These are phyloP conservation scores for Candida vaughaniae DNA, from an alignment of 805 yeast species.

Conservation along the genomic window DNA sequence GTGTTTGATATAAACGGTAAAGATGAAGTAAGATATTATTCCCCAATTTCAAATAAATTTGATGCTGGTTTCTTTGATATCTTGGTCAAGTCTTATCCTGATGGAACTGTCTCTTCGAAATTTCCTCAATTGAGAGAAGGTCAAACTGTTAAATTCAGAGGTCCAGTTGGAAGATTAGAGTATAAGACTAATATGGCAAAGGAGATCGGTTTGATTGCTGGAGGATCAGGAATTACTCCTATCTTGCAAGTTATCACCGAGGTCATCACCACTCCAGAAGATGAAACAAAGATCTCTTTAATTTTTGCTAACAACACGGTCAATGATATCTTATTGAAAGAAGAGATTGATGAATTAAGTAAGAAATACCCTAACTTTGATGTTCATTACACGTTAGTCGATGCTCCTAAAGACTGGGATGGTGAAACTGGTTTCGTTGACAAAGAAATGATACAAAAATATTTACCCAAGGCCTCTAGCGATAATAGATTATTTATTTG, in stretches of 20 bases:
- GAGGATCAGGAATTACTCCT: slow-evolving; percentile 91
- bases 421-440: slow-evolving; percentile 63
- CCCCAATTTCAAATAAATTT: slow-evolving; percentile 70
- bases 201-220: slow-evolving; percentile 70
- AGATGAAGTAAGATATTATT: slow-evolving; percentile 64
- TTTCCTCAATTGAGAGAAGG: slow-evolving; percentile 67
- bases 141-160: slow-evolving; percentile 66
- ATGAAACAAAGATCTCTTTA: slow-evolving; percentile 57
- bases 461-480: slow-evolving; percentile 49
- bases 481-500: slow-evolving; percentile 65
- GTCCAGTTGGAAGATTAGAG: slow-evolving; percentile 74
- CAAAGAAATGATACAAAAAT: slow-evolving; percentile 52
- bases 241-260: slow-evolving; percentile 75
- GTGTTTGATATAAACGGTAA: slow-evolving; percentile 47
- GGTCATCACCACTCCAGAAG: slow-evolving; percentile 67
- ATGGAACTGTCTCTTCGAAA: slow-evolving; percentile 66
- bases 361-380: slow-evolving; percentile 60
- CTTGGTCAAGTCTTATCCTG: slow-evolving; percentile 70
- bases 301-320: slow-evolving; percentile 74
- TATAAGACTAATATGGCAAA: slow-evolving; percentile 58
- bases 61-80: slow-evolving; percentile 77
- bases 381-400: slow-evolving; percentile 57
- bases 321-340: slow-evolving; percentile 70
- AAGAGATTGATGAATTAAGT: slow-evolving; percentile 70
- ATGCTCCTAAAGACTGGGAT: slow-evolving; percentile 48